These are phyloP conservation scores for Aspergillus puulaauensis DNA, from an alignment of 2,329 filamentous ascomycete species.

Conservation along the genomic window DNA sequence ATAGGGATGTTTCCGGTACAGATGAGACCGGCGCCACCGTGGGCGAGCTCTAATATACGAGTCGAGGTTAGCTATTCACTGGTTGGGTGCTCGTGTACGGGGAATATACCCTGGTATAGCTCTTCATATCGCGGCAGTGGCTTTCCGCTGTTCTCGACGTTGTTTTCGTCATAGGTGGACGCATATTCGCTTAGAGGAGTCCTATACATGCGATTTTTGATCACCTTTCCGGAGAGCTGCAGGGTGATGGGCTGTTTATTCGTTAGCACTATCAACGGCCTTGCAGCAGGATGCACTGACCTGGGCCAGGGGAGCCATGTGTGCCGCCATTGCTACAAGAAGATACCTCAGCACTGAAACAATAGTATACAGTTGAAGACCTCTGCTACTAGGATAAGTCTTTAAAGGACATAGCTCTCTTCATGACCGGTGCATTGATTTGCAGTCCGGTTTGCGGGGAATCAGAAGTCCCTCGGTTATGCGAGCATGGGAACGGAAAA, in stretches of 20 bases:
- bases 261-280: not conserved
- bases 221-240: constrained; percentile 22
- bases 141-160: constrained; percentile 22
- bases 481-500: not conserved
- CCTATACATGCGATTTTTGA: constrained; percentile 22
- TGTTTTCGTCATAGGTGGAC: constrained; percentile 22
- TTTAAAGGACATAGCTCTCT: not conserved
- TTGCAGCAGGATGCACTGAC: not conserved
- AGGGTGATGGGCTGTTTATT: constrained; percentile 17
- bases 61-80: not conserved
- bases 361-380: not conserved
- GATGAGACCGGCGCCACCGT: constrained; percentile 23
- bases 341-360: not conserved
- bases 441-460: not conserved
- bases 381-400: not conserved
- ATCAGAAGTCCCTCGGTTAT: not conserved
- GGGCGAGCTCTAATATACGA: constrained; percentile 1
- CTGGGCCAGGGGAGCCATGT: not conserved
- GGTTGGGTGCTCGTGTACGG: not conserved
- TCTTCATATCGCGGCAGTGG: constrained; percentile 20
- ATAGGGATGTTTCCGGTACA: constrained; percentile 29
- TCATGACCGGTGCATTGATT: not conserved
- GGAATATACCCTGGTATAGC: constrained; percentile 15
- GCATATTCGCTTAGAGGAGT: constrained; percentile 25
- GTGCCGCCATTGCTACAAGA: not conserved